phyloP scores from a whole-genome alignment of 129 eudicot species.

The Pittosporum tobira region DNA sequence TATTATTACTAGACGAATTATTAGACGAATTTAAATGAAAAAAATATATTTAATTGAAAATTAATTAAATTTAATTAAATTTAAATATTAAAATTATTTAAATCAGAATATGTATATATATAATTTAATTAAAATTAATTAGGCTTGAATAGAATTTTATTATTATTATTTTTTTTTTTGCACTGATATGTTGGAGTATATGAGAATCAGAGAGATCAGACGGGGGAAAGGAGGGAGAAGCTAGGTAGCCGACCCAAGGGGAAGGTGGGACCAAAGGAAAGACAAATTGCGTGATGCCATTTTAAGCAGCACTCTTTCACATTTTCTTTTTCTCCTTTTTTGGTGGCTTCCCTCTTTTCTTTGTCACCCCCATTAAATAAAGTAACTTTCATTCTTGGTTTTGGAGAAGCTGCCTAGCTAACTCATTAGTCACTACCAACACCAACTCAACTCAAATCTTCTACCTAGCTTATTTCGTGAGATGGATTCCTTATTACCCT shows the following conservation, averaged over 20 bases:
- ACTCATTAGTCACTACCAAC: not conserved
- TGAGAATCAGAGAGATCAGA: not conserved
- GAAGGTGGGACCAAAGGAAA: slow-evolving; percentile 19
- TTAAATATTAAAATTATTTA: no score
- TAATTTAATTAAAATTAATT: no score
- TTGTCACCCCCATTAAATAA: slow-evolving; percentile 21
- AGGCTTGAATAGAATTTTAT: no score
- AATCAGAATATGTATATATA: no score
- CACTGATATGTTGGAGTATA: no score
- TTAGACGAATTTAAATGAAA: no score
- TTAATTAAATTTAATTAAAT: no score
- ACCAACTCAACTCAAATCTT: not conserved
- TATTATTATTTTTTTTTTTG: no score
- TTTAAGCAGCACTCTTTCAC: slow-evolving; percentile 24
- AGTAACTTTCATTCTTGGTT: slow-evolving; percentile 23
- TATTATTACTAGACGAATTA: no score
- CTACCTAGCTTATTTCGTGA: not conserved
- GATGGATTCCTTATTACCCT: not conserved
- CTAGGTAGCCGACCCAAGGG: slow-evolving; percentile 2
- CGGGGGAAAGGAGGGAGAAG: not conserved
- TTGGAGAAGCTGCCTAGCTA: slow-evolving; percentile 11
- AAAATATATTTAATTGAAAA: no score
- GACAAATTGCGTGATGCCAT: slow-evolving; percentile 30
- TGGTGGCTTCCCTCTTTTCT: slow-evolving; percentile 21
- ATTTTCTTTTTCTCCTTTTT: slow-evolving; percentile 4